Percentiles rank a stretch among this genome's conserved stretches.
Evolutionary conservation across 805 yeast genomes (phyloP).

Genomic region (Kuraishia ogatae): DNA sequence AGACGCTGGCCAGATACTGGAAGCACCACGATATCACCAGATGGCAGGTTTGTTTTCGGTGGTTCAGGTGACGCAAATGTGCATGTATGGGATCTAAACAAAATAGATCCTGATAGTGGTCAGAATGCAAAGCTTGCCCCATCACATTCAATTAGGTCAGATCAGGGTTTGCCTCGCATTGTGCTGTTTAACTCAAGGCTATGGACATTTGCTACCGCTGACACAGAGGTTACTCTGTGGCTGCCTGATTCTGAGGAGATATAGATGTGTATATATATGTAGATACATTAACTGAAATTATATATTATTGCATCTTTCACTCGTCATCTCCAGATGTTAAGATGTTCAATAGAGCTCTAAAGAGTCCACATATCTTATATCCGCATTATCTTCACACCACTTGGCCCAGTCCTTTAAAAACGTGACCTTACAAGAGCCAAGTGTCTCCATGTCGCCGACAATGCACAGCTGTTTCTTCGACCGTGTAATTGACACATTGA

Average conservation of each 20-base stretch:
- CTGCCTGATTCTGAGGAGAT: constrained; percentile 13
- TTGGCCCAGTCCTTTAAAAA: constrained; percentile 59
- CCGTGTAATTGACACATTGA: constrained; percentile 91
- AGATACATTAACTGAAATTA: not conserved
- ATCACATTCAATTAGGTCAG: constrained; percentile 8
- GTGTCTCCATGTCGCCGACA: constrained; percentile 77
- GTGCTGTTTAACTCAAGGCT: constrained; percentile 54
- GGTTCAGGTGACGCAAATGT: constrained; percentile 51
- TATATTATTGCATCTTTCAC: not conserved
- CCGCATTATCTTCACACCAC: constrained; percentile 61
- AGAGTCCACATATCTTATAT: constrained; percentile 58
- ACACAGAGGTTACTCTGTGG: constrained; percentile 41
- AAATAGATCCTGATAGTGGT: constrained; percentile 2
- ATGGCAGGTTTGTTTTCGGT: constrained; percentile 51
- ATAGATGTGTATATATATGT: not conserved
- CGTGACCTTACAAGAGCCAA: constrained; percentile 28
- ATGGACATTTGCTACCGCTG: constrained; percentile 57
- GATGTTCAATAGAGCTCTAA: constrained; percentile 19
- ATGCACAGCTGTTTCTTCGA: constrained; percentile 80
- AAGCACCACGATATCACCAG: constrained; percentile 54
- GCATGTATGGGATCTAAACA: constrained; percentile 39
- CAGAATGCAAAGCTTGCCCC: constrained; percentile 10
- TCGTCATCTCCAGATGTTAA: not conserved
- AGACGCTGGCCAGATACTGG: constrained; percentile 39
- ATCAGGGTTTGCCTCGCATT: constrained; percentile 34